Evolutionary conservation across 2,329 filamentous ascomycete species (phyloP).

Genomic region (Pezicula rhizophila): DNA sequence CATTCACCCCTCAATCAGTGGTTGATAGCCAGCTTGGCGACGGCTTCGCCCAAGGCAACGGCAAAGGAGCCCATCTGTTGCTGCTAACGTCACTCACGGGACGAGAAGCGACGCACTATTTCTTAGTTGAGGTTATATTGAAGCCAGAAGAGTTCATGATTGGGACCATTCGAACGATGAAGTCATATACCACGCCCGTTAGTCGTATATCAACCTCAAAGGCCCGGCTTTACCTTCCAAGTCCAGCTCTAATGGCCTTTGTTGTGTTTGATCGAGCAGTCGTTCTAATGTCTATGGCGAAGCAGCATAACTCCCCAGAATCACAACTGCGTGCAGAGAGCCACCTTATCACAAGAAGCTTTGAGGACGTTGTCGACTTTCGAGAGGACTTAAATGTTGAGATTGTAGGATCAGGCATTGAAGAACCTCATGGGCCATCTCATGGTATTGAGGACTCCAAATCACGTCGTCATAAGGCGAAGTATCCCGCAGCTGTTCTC

Average conservation of each 20-base stretch:
- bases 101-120: constrained; percentile 55
- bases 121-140: constrained; percentile 66
- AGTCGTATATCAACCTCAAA: constrained; percentile 32
- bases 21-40: constrained; percentile 46
- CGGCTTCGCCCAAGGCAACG: constrained; percentile 37
- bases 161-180: constrained; percentile 62
- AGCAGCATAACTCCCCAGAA: constrained; percentile 64
- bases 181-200: constrained; percentile 53
- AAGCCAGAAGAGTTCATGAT: constrained; percentile 48
- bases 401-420: constrained; percentile 57
- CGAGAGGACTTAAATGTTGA: constrained; percentile 58
- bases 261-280: constrained; percentile 74
- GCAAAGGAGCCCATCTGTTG: constrained; percentile 50
- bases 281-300: constrained; percentile 67
- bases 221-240: constrained; percentile 71
- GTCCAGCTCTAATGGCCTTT: constrained; percentile 74
- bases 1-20: constrained; percentile 54
- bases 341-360: constrained; percentile 57
- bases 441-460: constrained; percentile 41
- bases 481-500: constrained; percentile 56
- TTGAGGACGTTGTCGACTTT: constrained; percentile 84
- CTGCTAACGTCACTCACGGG: constrained; percentile 53
- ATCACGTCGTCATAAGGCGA: constrained; percentile 47
- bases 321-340: constrained; percentile 67
- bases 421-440: constrained; percentile 43